Evolutionary conservation across 1,139 yeast genomes (phyloP).

Genomic region (Yamadazyma trypodendri): DNA sequence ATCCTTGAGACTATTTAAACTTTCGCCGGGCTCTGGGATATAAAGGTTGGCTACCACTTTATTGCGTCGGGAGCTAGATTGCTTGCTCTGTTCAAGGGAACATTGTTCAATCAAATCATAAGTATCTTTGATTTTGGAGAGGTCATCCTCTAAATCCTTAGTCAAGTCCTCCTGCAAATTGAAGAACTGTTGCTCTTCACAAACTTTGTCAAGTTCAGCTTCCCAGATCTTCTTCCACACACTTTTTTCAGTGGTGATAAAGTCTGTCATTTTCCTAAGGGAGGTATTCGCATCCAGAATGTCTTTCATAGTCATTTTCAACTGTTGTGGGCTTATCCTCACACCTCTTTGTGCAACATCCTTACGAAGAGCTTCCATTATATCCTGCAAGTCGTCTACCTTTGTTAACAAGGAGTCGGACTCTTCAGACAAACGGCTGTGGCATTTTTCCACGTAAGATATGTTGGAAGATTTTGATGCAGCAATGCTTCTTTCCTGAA

Average conservation of each 20-base stretch:
- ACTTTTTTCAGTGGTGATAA: conserved; percentile 68
- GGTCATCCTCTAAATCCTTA: conserved; percentile 75
- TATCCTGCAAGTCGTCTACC: conserved; percentile 90
- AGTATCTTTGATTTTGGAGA: conserved; percentile 77
- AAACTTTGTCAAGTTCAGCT: conserved; percentile 80
- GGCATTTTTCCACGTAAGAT: conserved; percentile 75
- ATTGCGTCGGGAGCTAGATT: conserved; percentile 28
- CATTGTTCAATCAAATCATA: conserved; percentile 79
- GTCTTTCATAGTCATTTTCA: conserved; percentile 66
- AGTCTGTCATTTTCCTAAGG: conserved; percentile 55
- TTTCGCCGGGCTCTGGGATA: conserved; percentile 67
- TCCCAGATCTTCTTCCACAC: conserved; percentile 95
- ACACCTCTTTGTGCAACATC: conserved; percentile 95
- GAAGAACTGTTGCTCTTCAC: conserved; percentile 92
- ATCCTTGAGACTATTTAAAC: conserved; percentile 66
- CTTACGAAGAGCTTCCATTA: conserved; percentile 83
- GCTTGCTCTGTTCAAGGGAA: conserved; percentile 68
- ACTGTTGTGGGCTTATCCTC: conserved; percentile 72
- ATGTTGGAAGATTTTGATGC: conserved; percentile 52
- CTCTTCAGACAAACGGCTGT: conserved; percentile 68
- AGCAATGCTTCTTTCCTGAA: conserved; percentile 44
- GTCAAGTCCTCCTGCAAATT: conserved; percentile 86
- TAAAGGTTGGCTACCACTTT: conserved; percentile 39
- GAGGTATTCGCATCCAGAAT: conserved; percentile 55
- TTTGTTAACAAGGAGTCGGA: conserved; percentile 72